Evolutionary conservation across 495 filamentous ascomycete species (phyloP), one percentile per base, ranked within the genome.

Genomic region (Parachaetomium inaequale): DNA sequence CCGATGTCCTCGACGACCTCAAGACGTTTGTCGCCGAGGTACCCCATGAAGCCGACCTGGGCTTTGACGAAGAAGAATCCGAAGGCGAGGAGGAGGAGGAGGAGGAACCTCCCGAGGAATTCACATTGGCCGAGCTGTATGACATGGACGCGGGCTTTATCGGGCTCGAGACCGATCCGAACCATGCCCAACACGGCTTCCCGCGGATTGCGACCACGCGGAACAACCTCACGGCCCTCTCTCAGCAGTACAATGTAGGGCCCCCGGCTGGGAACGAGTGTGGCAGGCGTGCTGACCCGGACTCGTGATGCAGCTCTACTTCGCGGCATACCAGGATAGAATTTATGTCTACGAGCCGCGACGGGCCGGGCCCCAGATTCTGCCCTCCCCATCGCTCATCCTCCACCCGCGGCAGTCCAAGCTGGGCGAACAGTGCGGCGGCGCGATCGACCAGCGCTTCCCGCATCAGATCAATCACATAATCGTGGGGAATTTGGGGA

Each of bases 401-500:
- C 78, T 98, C 17, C 78, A 76, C 17, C 89, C 91, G 0, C 80
- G 79, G 0, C 75, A 78, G 57, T 85, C 84, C 29, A 68, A 75
- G 1, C 56, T 64, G 32, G 72, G 62, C 5, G 67, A 76, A 2
- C 47, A 62, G 12, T 70, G 84, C 0, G 61, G 60, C 7, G 90
- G 87, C 0, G 81, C 80, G 54, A 78, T 94, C 19, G 82, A 89
- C 62, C 68, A 55, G 0, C 36, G 45, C 0, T 72, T 79, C 17
- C 85, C 87, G 0, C 93, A 97, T 72, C 81, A 82, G 21, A 84
- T 96, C 58, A 97, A 95, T 67, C 82, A 87, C 58, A 74, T 98
- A 3, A 80, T 91, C 36, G 80, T 96, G 21, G 90, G 92, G 43
- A 84, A 89, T 52, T 76, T 98, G 3, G 94, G 94, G 3, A 74